Base-by-base conservation (phyloP, 768 basidiomycete species). In the Antrodiella citrinella region DNA sequence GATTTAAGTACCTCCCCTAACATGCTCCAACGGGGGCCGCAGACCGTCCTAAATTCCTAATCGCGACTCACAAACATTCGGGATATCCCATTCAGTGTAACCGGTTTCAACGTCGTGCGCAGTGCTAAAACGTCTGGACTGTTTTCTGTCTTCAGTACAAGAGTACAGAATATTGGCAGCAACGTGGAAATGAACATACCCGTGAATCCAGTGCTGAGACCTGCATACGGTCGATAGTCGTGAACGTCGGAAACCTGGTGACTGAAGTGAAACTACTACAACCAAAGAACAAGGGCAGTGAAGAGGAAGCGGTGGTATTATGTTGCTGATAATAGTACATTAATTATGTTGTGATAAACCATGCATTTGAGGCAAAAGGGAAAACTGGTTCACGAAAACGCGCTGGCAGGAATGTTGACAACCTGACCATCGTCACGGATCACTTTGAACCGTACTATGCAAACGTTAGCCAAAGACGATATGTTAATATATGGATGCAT, bases 391-490 rank as follows among this genome's bases (percentile, higher is more conserved):
- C 30, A 35, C 15, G 30, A 35, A 42, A 50, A 30, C 3, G 48
- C 30, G 25, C 20, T 20, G 1, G 25, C 19, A 23, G 56, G 50
- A n/a, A 57, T 51, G 22, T 57, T 49, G 39, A 57, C 44, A n/a
- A 50, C 43, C 13, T 48, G 24, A 10, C 56, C 56, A 23, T 54
- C 35, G 43, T 57, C 56, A 19, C 47, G 47, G n/a, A 57, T 55
- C 2, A 57, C 51, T 11, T 49, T 50, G 51, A 57, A 57, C 19
- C 56, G 56, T 25, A 57, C 56, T 56, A 22, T 18, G 22, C 15
- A 18, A 19, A 25, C 13, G 35, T 41, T 11, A 26, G 22, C n/a
- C 35, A 30, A 38, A 18, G 15, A 50, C 51, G 22, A 50, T 50
- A n/a, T 48, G 54, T n/a, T n/a, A 10, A 47, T 53, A 42, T 54